A percentile compares a stretch with the other conserved stretches of the same genome.
These are phyloP conservation scores for Osmanthus fragrans DNA, from an alignment of 257 asterid species.

Conservation along the genomic window DNA sequence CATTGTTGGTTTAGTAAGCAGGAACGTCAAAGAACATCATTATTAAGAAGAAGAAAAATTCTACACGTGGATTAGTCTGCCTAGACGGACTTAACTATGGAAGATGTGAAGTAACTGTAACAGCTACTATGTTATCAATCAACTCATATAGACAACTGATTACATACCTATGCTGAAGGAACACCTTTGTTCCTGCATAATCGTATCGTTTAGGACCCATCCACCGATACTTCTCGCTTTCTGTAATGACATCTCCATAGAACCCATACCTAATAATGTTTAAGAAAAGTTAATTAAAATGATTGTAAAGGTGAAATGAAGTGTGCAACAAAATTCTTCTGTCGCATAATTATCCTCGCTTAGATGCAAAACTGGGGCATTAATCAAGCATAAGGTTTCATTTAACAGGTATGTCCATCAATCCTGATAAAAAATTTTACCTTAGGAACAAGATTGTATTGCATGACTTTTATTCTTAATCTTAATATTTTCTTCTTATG, in stretches of 20 bases:
- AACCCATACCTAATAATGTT: constrained; percentile 75
- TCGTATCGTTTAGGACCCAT: constrained; percentile 97
- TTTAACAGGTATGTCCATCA: constrained; percentile 6
- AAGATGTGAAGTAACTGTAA: constrained; percentile 5
- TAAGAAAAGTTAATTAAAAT: constrained; percentile 17
- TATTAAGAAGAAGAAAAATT: background rate
- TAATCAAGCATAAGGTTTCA: background rate
- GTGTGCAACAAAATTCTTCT: constrained; percentile 10
- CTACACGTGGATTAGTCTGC: background rate
- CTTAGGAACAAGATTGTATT: constrained; percentile 13
- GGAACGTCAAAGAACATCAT: constrained; percentile 5
- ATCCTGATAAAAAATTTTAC: constrained; percentile 7
- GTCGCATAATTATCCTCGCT: background rate
- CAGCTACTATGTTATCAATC: constrained; percentile 5
- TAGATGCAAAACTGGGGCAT: constrained; percentile 2
- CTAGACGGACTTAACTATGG: constrained; percentile 6
- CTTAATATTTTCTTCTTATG: background rate
- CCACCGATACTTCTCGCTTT: constrained; percentile 96
- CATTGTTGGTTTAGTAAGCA: background rate
- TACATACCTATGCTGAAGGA: constrained; percentile 88
- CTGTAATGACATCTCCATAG: constrained; percentile 96
- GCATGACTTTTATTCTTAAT: background rate
- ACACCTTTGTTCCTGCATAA: constrained; percentile 97
- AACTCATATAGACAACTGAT: constrained; percentile 18
- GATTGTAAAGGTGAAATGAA: constrained; percentile 17